A percentile compares a stretch with the other conserved stretches of the same genome.
These are phyloP conservation scores for Protomyces inouyei DNA, from an alignment of 1,139 yeast species.

Conservation along the genomic window DNA sequence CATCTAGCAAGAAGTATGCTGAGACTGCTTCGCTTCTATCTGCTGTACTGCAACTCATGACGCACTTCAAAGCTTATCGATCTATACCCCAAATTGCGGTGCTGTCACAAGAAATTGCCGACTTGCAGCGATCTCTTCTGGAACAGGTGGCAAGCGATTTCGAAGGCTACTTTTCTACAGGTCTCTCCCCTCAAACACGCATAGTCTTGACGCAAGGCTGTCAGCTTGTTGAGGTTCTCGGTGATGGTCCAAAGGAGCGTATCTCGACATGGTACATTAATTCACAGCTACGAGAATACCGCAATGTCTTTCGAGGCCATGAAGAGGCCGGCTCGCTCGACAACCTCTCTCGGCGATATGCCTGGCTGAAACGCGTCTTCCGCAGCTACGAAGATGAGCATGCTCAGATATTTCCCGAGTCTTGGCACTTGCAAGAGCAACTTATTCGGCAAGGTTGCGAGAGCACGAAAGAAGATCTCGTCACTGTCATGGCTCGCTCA, in stretches of 20 bases:
- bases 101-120: conserved; percentile 58
- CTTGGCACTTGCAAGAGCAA: conserved; percentile 66
- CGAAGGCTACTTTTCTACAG: conserved; percentile 46
- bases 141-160: conserved; percentile 74
- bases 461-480: conserved; percentile 60
- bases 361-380: conserved; percentile 71
- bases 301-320: conserved; percentile 62
- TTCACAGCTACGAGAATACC: conserved; percentile 66
- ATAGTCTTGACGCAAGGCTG: conserved; percentile 57
- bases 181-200: conserved; percentile 32
- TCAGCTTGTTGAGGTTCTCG: conserved; percentile 62
- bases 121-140: conserved; percentile 59
- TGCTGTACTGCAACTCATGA: conserved; percentile 73
- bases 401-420: conserved; percentile 55
- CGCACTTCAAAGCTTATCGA: conserved; percentile 73
- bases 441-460: conserved; percentile 62
- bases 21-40: conserved; percentile 62
- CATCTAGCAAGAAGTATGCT: conserved; percentile 52
- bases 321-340: conserved; percentile 93
- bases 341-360: conserved; percentile 71
- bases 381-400: conserved; percentile 55
- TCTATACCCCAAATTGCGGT: conserved; percentile 77
- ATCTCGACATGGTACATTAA: conserved; percentile 71
- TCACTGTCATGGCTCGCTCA: conserved; percentile 44
- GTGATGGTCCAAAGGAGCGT: conserved; percentile 55